phyloP scores from a whole-genome alignment of 75 land plant species.

The Gnetum montanum region DNA sequence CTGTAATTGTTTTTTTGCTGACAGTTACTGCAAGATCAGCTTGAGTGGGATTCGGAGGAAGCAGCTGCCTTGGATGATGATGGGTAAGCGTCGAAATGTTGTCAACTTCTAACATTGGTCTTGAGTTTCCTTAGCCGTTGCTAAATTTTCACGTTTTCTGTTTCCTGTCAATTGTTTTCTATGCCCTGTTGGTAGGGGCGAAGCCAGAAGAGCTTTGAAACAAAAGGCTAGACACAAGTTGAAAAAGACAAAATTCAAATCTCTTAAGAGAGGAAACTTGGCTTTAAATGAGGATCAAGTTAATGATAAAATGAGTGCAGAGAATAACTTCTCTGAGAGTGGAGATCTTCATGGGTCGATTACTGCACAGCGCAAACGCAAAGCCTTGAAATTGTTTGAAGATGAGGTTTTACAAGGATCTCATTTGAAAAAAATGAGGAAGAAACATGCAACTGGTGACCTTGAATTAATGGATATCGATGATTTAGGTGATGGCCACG shows the following conservation, averaged over 20 bases:
- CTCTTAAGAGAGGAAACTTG: slow-evolving; percentile 56
- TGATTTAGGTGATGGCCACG: slow-evolving; percentile 12
- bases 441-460: slow-evolving; percentile 5
- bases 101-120: too few species aligned
- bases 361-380: slow-evolving; percentile 52
- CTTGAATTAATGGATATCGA: slow-evolving; percentile 10
- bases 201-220: slow-evolving; percentile 10
- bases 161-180: too few species aligned
- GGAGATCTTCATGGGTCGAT: slow-evolving; percentile 6
- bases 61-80: slow-evolving; percentile 31
- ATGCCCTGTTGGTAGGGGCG: slow-evolving; percentile 19
- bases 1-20: not conserved
- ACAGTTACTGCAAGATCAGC: slow-evolving; percentile 33
- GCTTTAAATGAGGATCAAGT: slow-evolving; percentile 27
- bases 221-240: slow-evolving; percentile 56
- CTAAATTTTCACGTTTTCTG: too few species aligned
- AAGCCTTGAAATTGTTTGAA: slow-evolving; percentile 24
- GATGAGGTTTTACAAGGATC: slow-evolving; percentile 36
- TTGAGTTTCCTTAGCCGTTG: too few species aligned
- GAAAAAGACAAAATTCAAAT: slow-evolving; percentile 83
- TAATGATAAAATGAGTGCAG: slow-evolving; percentile 17
- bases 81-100: slow-evolving; percentile 25
- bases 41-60: slow-evolving; percentile 33
- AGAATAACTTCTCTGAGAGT: slow-evolving; percentile 16
- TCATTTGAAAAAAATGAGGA: slow-evolving; percentile 60